Evolutionary conservation across 1,139 yeast genomes (phyloP).

Genomic region (Pneumocystis canis): DNA sequence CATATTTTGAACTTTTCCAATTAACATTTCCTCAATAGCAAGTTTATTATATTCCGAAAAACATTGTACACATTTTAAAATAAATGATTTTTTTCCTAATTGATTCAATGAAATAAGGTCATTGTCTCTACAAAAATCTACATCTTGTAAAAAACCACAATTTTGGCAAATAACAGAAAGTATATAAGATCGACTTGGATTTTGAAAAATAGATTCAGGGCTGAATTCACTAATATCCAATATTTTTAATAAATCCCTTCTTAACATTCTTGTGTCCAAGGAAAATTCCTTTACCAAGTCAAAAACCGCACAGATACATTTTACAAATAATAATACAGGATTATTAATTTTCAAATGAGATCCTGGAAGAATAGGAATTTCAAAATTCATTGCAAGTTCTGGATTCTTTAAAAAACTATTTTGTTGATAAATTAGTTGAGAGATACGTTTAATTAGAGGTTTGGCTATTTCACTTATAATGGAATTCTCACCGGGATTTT

Average conservation of each 20-base stretch:
- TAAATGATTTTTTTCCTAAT: conserved; percentile 12
- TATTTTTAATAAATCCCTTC: conserved; percentile 56
- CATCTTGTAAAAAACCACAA: conserved; percentile 59
- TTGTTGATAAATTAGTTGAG: conserved; percentile 51
- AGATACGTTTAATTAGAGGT: conserved; percentile 52
- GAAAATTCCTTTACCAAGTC: conserved; percentile 48
- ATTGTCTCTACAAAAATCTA: conserved; percentile 68
- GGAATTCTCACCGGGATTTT: conserved; percentile 19
- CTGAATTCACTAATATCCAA: conserved; percentile 79
- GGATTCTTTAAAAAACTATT: conserved; percentile 59
- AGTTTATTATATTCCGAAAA: conserved; percentile 48
- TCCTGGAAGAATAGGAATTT: conserved; percentile 61
- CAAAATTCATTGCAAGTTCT: conserved; percentile 47
- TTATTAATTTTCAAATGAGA: conserved; percentile 45
- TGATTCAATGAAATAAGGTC: conserved; percentile 18
- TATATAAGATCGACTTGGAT: conserved; percentile 33
- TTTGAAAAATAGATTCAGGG: conserved; percentile 53
- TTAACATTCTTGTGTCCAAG: conserved; percentile 57
- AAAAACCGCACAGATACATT: conserved; percentile 58
- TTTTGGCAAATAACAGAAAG: conserved; percentile 56
- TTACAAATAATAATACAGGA: conserved; percentile 69
- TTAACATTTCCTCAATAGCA: conserved; percentile 62
- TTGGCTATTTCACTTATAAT: conserved; percentile 35
- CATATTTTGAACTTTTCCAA: conserved; percentile 44
- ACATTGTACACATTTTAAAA: conserved; percentile 46